phyloP scores from a whole-genome alignment of 495 filamentous ascomycete genomes.

The Penicillium herquei region DNA sequence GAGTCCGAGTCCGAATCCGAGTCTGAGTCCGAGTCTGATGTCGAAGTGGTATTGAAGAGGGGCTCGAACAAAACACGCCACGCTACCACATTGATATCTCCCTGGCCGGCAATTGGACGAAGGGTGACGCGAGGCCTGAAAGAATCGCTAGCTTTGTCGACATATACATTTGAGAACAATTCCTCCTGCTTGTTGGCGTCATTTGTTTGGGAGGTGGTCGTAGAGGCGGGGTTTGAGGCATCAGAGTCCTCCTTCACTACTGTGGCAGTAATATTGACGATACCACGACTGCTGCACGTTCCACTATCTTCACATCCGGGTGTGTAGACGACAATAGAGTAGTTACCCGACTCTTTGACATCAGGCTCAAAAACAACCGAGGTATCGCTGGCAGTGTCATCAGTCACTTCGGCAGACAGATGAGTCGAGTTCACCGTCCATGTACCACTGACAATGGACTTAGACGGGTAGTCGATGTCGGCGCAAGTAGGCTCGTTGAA shows the following conservation, averaged over 20 bases:
- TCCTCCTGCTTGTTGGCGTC: conserved; percentile 91
- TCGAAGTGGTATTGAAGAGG: conserved; percentile 53
- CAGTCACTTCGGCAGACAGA: conserved; percentile 62
- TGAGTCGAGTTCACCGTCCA: conserved; percentile 76
- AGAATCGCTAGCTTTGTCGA: conserved; percentile 69
- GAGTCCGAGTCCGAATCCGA: conserved; percentile 1
- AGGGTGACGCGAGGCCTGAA: conserved; percentile 85
- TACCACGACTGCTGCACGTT: conserved; percentile 70
- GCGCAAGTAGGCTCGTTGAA: conserved; percentile 89
- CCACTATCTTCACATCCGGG: conserved; percentile 84
- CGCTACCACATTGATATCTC: conserved; percentile 75
- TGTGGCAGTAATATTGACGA: conserved; percentile 73
- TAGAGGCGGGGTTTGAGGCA: conserved; percentile 36
- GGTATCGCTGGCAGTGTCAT: conserved; percentile 49
- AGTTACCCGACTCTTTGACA: conserved; percentile 86
- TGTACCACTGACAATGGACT: conserved; percentile 63
- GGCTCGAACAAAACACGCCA: conserved; percentile 79
- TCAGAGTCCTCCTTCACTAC: conserved; percentile 51
- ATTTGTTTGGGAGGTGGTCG: conserved; percentile 80
- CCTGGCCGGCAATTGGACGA: conserved; percentile 63
- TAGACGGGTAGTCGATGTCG: conserved; percentile 61
- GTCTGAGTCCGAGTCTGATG: neutral
- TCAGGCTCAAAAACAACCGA: conserved; percentile 78
- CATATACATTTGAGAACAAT: conserved; percentile 77
- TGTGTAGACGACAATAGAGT: conserved; percentile 83